A percentile compares a stretch with the other conserved stretches of the same genome.
Conservation (phyloP, 176 grass and related monocot genomes). For the Aegilops speltoides region DNA sequence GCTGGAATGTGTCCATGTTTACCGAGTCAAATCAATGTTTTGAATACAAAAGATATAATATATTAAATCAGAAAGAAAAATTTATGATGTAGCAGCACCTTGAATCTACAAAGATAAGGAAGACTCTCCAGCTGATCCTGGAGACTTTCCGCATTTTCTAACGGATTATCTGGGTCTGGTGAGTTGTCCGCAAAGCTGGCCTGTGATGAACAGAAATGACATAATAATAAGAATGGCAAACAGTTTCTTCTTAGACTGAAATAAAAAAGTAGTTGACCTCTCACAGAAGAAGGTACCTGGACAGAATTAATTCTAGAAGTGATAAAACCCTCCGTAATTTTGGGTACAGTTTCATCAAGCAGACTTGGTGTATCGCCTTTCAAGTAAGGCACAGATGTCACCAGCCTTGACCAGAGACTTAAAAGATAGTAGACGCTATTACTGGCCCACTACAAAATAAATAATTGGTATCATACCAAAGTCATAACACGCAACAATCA, state of each 20-base stretch:
- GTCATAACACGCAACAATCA: conserved; percentile 9
- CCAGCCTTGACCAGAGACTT: conserved; percentile 95
- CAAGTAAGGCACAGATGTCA: conserved; percentile 98
- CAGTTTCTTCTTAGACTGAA: neutral
- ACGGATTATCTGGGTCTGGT: conserved; percentile 80
- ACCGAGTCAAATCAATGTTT: neutral
- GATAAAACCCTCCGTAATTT: conserved; percentile 97
- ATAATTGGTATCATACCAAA: conserved; percentile 29
- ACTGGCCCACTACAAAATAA: conserved; percentile 84
- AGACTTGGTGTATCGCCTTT: conserved; percentile 92
- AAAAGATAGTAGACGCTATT: conserved; percentile 97
- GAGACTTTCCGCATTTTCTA: conserved; percentile 94
- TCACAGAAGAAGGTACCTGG: conserved; percentile 59
- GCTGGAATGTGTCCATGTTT: neutral
- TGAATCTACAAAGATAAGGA: conserved; percentile 98
- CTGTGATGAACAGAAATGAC: conserved; percentile 49
- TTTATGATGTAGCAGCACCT: conserved; percentile 45
- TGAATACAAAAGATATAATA: conserved; percentile 9
- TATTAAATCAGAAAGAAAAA: conserved; percentile 27
- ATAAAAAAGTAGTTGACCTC: conserved; percentile 19
- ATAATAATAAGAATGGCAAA: conserved; percentile 24
- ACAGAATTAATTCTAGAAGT: conserved; percentile 96
- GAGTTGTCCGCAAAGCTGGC: conserved; percentile 65
- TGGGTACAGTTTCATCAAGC: conserved; percentile 97
- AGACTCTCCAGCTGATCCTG: conserved; percentile 98